Conservation (phyloP, 1,284 basidiomycete species). For the Austroboletus niveus region DNA sequence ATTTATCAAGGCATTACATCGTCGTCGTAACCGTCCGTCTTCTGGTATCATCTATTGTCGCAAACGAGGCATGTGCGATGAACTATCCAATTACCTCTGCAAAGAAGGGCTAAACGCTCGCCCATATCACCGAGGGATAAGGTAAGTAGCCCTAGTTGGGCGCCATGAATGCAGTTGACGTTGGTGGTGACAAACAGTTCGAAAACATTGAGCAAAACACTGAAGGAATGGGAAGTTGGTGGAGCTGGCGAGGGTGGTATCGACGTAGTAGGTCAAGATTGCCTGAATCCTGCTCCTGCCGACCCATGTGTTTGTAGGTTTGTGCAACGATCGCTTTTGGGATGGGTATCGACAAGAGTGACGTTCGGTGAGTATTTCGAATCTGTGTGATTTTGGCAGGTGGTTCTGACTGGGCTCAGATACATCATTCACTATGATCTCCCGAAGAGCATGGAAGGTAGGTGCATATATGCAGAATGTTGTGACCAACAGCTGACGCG, state of each 20-base stretch:
- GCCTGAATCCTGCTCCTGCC: not conserved
- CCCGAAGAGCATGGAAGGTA: slow-evolving; percentile 82
- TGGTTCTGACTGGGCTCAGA: slow-evolving; percentile 34
- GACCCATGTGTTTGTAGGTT: slow-evolving; percentile 35
- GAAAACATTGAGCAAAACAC: slow-evolving; percentile 54
- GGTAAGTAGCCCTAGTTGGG: slow-evolving; percentile 33
- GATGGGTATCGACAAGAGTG: slow-evolving; percentile 84
- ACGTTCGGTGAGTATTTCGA: slow-evolving; percentile 58
- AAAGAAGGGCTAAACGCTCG: slow-evolving; percentile 64
- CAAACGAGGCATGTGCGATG: slow-evolving; percentile 62
- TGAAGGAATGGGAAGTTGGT: slow-evolving; percentile 62
- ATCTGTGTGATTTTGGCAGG: slow-evolving; percentile 1
- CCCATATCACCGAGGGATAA: slow-evolving; percentile 74
- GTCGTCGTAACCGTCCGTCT: slow-evolving; percentile 56
- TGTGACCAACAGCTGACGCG: not conserved
- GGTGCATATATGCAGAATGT: slow-evolving; percentile 7
- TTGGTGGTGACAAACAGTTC: slow-evolving; percentile 35
- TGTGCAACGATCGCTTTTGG: slow-evolving; percentile 81
- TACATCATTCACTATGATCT: slow-evolving; percentile 80
- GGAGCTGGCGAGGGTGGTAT: slow-evolving; percentile 49
- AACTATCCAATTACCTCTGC: slow-evolving; percentile 59
- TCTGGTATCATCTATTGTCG: slow-evolving; percentile 84
- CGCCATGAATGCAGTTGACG: not conserved
- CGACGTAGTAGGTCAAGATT: slow-evolving; percentile 52
- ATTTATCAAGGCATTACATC: slow-evolving; percentile 62